Evolutionary conservation across 345 rosid genomes (phyloP), one percentile per base, ranked within the genome.

Genomic region (Syzygium jambos): DNA sequence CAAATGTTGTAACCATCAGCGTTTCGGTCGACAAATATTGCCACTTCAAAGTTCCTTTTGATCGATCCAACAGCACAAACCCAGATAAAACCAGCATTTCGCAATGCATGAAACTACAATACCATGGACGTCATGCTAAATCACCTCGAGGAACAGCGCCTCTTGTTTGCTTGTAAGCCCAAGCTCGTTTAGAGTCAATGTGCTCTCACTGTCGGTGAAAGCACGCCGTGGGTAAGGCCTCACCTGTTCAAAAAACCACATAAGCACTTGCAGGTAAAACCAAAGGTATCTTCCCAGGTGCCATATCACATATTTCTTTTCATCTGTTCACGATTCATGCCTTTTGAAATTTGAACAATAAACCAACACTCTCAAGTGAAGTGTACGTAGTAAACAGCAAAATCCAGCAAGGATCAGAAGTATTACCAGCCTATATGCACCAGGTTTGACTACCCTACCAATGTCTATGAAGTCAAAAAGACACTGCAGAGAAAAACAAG

Each of bases 171-270:
- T 95, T 14, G 96, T 94, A 87, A 98, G 92, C 25, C 99, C 99
- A 52, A 96, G 98, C 90, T 98, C 99, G 22, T 87, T 95, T 89
- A 98, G 91, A 6, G 98, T 91, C 85, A 93, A 88, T 53, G 88
- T 87, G 80, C 94, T 89, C 91, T 98, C 99, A 59, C 93, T 98
- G 56, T 93, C 95, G 15, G 95, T 92, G 92, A 96, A 98, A 53
- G 98, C 96, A n/a, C 94, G 96, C 95, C 99, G 93, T 1, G 99
- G 98, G 89, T 93, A 98, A 63, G 99, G 99, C 92, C 99, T 94
- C 94, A 98, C 99, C 99, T 98, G 95, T 92, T 85, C 88, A 85
- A 59, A 85, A 51, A 86, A 73, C 51, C 41, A 87, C 19, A 73
- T 13, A 4, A 53, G 41, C 54, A 63, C 55, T 49, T 27, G 23